Conservation (phyloP, 2,329 filamentous ascomycete species). For the Coniochaeta sp. region DNA sequence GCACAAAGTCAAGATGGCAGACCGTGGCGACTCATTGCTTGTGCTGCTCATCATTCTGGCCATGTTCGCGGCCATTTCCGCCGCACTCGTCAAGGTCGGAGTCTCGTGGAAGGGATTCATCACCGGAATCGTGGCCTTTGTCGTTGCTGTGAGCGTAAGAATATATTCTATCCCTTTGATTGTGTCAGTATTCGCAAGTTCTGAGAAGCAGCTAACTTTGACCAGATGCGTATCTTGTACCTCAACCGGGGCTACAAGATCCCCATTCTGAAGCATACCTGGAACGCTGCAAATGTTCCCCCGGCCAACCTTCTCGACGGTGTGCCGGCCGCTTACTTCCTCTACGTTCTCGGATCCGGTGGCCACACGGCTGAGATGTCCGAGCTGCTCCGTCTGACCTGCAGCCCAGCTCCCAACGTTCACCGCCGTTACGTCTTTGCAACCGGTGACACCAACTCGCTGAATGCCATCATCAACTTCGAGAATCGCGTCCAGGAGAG, state of each 20-base stretch:
- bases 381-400: slow-evolving; percentile 62
- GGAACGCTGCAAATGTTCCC: background rate
- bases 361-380: slow-evolving; percentile 96
- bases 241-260: background rate
- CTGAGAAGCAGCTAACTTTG: background rate
- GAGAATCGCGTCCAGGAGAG: slow-evolving; percentile 38
- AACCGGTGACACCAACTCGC: slow-evolving; percentile 67
- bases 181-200: background rate
- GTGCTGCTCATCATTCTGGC: background rate
- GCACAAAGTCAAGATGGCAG: background rate
- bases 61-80: background rate
- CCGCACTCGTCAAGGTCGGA: background rate
- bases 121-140: background rate
- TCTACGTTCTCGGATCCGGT: slow-evolving; percentile 84
- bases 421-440: slow-evolving; percentile 78
- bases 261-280: background rate
- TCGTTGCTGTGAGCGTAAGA: background rate
- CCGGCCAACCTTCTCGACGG: background rate
- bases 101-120: background rate
- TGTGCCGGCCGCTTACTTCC: slow-evolving; percentile 42
- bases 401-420: slow-evolving; percentile 39
- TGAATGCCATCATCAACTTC: slow-evolving; percentile 55
- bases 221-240: background rate
- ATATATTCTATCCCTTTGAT: background rate
- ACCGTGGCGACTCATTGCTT: background rate